These are phyloP conservation scores for Jackrogersella minutella DNA, from an alignment of 495 filamentous ascomycete species.

Conservation along the genomic window DNA sequence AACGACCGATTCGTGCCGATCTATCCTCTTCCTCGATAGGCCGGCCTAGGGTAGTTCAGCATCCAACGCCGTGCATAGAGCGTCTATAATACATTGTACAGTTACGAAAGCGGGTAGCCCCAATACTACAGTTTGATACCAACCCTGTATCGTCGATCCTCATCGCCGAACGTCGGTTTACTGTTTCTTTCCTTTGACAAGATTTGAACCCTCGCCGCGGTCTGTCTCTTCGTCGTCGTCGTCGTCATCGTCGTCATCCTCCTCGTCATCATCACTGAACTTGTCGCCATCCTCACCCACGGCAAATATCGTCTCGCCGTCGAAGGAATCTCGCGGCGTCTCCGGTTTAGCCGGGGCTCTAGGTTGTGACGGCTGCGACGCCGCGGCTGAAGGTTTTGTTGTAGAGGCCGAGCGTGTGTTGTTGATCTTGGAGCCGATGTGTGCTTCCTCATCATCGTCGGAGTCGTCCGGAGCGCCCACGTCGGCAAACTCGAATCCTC, in stretches of 20 bases:
- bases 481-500: constrained; percentile 93
- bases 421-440: constrained; percentile 48
- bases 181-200: constrained; percentile 65
- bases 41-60: constrained; percentile 11
- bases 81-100: constrained; percentile 39
- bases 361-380: constrained; percentile 46
- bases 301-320: constrained; percentile 94
- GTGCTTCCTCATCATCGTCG: constrained; percentile 66
- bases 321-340: constrained; percentile 72
- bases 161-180: not conserved
- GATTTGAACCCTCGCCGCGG: constrained; percentile 62
- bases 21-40: not conserved
- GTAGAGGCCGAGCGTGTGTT: constrained; percentile 27
- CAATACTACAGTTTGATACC: constrained; percentile 18
- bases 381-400: constrained; percentile 16
- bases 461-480: constrained; percentile 78
- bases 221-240: constrained; percentile 57
- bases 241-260: constrained; percentile 67
- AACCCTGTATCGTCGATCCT: constrained; percentile 11
- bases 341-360: constrained; percentile 53
- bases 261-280: constrained; percentile 58
- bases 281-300: constrained; percentile 87
- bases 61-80: constrained; percentile 41
- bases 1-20: constrained; percentile 20
- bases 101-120: constrained; percentile 29